Base-by-base conservation (phyloP, 2,329 filamentous ascomycete genomes). In the Cercospora sp. region DNA sequence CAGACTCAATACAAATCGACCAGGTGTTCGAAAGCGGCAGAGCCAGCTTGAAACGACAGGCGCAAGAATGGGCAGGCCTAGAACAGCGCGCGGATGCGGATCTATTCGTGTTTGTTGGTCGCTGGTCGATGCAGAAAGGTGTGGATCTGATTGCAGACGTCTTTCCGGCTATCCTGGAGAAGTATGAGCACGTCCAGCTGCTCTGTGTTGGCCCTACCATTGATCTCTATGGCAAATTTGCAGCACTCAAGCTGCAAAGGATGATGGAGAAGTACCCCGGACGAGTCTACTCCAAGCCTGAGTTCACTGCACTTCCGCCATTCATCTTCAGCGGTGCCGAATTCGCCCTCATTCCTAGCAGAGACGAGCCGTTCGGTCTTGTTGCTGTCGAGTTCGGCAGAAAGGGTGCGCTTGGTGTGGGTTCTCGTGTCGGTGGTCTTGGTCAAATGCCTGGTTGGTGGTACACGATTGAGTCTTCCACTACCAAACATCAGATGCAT, bases 391-490 rank as follows among this genome's bases (percentile, higher is more conserved):
- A 90, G 73, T 90, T 90, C 71, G 88, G 88, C 66, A 83, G 89
- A 26, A 90, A 90, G 76, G 89, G 88, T 73, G 89, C 88, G 20
- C 82, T 90, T 53, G 88, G 88, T 72, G 87, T 90, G 65, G 89
- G 88, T 57, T 87, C 88, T 42, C 83, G 88, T 64, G 89, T 90
- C 42, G 88, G 88, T 71, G 89, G 88, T 64, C 82, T 90, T 23
- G 88, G 88, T n/a, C 86, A 89, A 74, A 90, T 90, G 88, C 89
- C 89, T 20, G 89, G 89, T 26, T 90, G 88, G 85, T 90, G 88
- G 88, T 90, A 87, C 76, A 90, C 88, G 0, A 86, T 90, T 65
- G 89, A 90, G 75, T 89, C 87, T 0, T 88, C 84, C 5, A 86
- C 86, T 1, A 88, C 88, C 0, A 84, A 84, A 53, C 88, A 90